These are phyloP conservation scores for Marasmius sp. DNA, from an alignment of 1,284 basidiomycete species.

Conservation along the genomic window DNA sequence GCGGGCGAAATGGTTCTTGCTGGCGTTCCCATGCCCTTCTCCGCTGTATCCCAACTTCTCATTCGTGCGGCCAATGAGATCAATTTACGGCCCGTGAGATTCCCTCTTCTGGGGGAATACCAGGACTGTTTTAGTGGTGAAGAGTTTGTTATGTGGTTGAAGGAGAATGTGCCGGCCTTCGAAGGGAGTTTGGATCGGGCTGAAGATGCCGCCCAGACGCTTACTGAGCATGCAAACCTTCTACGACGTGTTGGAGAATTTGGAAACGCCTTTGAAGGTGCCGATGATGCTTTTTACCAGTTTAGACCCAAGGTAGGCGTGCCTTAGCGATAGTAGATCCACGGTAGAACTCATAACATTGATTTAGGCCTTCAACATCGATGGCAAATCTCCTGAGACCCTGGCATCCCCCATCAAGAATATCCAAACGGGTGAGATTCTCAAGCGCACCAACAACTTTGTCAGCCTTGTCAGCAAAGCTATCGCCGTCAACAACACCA, in stretches of 20 bases:
- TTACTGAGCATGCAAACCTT: conserved; percentile 74
- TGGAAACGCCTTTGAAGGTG: conserved; percentile 74
- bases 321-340: background rate
- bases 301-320: conserved; percentile 68
- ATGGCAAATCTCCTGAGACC: conserved; percentile 35
- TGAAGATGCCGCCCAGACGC: conserved; percentile 74
- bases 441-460: conserved; percentile 68
- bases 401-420: conserved; percentile 34
- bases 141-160: conserved; percentile 29
- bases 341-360: background rate
- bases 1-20: conserved; percentile 67
- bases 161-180: conserved; percentile 23
- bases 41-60: conserved; percentile 68
- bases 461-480: conserved; percentile 76
- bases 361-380: conserved; percentile 67
- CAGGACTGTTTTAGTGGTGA: conserved; percentile 60
- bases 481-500: conserved; percentile 47
- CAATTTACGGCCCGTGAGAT: conserved; percentile 63
- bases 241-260: conserved; percentile 79
- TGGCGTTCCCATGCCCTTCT: conserved; percentile 65
- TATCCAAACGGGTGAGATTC: conserved; percentile 48
- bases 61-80: conserved; percentile 63
- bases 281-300: conserved; percentile 78
- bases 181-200: conserved; percentile 58
- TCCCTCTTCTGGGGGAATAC: conserved; percentile 87